Evolutionary conservation across 2,329 filamentous ascomycete genomes (phyloP), one percentile per base, ranked within the genome.

Genomic region (Diplodia seriata): DNA sequence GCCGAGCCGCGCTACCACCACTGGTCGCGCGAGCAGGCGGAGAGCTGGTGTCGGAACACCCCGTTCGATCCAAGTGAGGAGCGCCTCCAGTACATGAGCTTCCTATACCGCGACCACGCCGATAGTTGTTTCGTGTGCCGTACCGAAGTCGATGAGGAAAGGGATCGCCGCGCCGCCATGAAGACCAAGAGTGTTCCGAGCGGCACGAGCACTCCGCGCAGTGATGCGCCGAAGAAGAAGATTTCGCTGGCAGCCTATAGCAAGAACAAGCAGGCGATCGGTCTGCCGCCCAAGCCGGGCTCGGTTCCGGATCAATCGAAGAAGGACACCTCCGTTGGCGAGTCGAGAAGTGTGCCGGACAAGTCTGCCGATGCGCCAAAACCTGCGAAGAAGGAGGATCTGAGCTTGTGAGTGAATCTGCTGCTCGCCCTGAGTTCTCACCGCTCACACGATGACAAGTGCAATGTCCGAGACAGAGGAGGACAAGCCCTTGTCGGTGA

Each of bases 31-130:
- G 76, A 81, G 69, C 74, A 80, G 73, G 73, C 77, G 68, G 71
- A 76, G 68, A 74, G 75, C 68, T 84, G 81, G 81, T 79, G 79
- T 69, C 69, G 72, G 36, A 80, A 84, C 67, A 84, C 83, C 2
- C 83, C 86, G 4, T 90, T 89, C 76, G 76, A 79, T 62, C 76
- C 76, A 20, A 79, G 84, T 70, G 87, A 90, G 76, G 83, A 87
- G 72, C 80, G 84, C 72, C 79, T 87, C 64, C 87, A 89, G 74
- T 89, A 89, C 75, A 82, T 87, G 80, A 89, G 86, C 68, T 89
- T 87, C 71, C 78, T 86, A 66, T 85, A 84, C 67, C 86, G 87
- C 74, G 85, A 88, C 73, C 83, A 83, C 40, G 83, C 84, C 69
- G 83, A 86, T 71, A 82, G 81, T 51, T 79, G 76, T 66, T 78